Evolutionary conservation across 2,329 filamentous ascomycete species (phyloP).

Genomic region (Venturia effusa): DNA sequence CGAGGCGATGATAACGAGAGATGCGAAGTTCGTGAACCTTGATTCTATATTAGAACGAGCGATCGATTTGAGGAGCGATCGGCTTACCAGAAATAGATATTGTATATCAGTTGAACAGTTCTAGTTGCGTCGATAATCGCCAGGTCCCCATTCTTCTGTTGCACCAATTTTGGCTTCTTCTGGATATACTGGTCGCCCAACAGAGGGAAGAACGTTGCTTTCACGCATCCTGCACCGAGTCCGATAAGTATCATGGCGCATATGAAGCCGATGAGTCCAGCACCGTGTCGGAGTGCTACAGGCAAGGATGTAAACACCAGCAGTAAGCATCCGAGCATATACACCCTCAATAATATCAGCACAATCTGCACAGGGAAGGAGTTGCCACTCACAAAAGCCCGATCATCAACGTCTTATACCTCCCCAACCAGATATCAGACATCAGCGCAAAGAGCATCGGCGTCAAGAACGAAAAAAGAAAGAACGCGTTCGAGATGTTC

Average conservation of each 20-base stretch:
- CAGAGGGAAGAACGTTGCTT: conserved; percentile 25
- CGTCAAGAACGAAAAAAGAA: conserved; percentile 37
- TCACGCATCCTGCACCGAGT: conserved; percentile 28
- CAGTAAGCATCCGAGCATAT: conserved; percentile 16
- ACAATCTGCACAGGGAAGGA: conserved; percentile 8
- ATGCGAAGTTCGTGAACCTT: conserved; percentile 20
- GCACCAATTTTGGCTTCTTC: conserved; percentile 15
- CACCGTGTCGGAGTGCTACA: conserved; percentile 13
- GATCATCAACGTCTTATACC: conserved; percentile 26
- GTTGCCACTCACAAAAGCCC: conserved; percentile 17
- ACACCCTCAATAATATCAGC: background rate
- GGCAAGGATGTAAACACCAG: conserved; percentile 20
- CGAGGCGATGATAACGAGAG: conserved; percentile 54
- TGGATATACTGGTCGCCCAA: conserved; percentile 25
- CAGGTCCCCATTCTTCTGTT: conserved; percentile 20
- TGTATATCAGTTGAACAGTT: conserved; percentile 29
- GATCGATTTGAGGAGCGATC: background rate
- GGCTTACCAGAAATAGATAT: conserved; percentile 27
- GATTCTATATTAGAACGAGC: background rate
- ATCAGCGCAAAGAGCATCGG: conserved; percentile 27
- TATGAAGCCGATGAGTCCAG: conserved; percentile 18
- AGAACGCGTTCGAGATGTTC: conserved; percentile 45
- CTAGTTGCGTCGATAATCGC: conserved; percentile 24
- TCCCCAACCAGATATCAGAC: conserved; percentile 29
- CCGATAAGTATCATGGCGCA: conserved; percentile 26